Evolutionary conservation across 73 alveolate species (phyloP).

Genomic region (Blepharisma japonicum): DNA sequence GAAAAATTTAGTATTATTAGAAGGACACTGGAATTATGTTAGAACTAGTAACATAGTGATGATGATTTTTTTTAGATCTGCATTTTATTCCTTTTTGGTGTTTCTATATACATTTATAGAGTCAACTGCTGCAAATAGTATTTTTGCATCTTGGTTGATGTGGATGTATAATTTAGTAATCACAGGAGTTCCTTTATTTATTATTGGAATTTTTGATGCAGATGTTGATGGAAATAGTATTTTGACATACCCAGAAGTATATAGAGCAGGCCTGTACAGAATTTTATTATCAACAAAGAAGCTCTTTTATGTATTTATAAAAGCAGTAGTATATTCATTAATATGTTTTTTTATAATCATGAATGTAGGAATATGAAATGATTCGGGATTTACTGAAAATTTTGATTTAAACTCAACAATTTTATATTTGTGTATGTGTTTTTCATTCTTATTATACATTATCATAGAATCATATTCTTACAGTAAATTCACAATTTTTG

Average conservation of each 20-base stretch:
- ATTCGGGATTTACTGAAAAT: background rate
- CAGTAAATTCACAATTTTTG: too few species aligned
- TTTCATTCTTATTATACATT: too few species aligned
- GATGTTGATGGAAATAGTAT: background rate
- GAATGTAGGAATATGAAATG: background rate
- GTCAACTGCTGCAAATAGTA: background rate
- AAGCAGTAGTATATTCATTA: background rate
- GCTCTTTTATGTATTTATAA: background rate
- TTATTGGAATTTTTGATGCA: background rate
- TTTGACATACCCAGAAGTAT: background rate
- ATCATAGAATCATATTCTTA: too few species aligned
- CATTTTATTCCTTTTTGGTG: background rate
- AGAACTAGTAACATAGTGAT: background rate
- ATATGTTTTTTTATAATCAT: background rate
- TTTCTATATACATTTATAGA: background rate
- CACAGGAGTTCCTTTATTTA: background rate
- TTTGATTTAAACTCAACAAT: background rate
- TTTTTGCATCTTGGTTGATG: background rate
- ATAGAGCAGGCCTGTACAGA: background rate
- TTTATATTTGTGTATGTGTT: too few species aligned
- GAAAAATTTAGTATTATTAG: background rate
- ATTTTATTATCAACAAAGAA: background rate
- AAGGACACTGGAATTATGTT: slow-evolving; percentile 12
- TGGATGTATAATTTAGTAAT: background rate
- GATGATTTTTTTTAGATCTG: background rate